Base-by-base conservation (phyloP, 805 yeast species). In the Candida orba region DNA sequence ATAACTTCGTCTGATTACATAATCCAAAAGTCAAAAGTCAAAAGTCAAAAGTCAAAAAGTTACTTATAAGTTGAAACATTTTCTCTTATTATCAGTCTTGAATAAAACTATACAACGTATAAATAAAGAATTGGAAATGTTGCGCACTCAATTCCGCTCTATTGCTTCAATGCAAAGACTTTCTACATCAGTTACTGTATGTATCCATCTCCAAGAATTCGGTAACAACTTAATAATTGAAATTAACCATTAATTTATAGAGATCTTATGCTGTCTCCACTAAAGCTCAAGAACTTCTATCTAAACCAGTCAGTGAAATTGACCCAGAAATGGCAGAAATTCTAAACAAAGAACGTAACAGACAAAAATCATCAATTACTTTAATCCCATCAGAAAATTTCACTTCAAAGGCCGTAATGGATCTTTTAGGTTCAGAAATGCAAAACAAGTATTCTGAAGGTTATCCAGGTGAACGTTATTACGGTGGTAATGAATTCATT, bases 371-470 rank as follows among this genome's bases (percentile, higher is more conserved):
- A 67, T 90, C 97, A 36, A 84, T 93, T 57, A 91, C 87, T 38
- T 77, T 93, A 65, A 93, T 93, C 66, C 96, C 99, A 29, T 86
- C 96, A 43, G 99, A 93, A 73, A 93, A 93, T 70, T 90, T 91
- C 74, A 93, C 99, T 45, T 85, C 97, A 43, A 84, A 84, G 55
- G 85, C 98, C 35, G 99, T 93, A 38, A 85, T 91, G 72, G 98
- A 93, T 61, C 87, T 95, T 30, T 80, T 91, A 59, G 99, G 99
- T 54, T 84, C 98, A 41, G 96, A 95, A 65, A 88, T 93, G 96
- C 86, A 86, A 66, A 93, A 93, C 80, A 93, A 93, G 75, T 93
- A 93, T 73, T 89, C 97, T 34, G 99, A 93, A 72, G 99, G 99
- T 51, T 91, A 93, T 72, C 99, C 99, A 48, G 98, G 98, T 54